These are phyloP conservation scores for Sporothrix euskadiensis DNA, from an alignment of 2,329 filamentous ascomycete species.

Conservation along the genomic window DNA sequence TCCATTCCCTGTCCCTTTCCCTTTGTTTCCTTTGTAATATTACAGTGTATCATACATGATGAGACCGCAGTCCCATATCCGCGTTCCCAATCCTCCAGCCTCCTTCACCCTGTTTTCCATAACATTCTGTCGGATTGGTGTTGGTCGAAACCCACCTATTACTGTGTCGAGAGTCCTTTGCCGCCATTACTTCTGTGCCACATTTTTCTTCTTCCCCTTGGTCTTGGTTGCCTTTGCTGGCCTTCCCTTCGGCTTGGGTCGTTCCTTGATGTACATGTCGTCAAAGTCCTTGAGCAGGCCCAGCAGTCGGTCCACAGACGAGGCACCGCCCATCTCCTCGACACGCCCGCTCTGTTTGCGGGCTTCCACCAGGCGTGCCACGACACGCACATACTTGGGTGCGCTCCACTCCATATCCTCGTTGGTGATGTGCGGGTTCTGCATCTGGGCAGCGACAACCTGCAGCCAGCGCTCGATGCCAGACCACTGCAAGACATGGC, in stretches of 20 bases:
- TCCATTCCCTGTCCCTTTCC: neutral
- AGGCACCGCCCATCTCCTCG: slow-evolving; percentile 32
- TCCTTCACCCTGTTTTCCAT: neutral
- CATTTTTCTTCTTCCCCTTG: neutral
- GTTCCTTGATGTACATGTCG: slow-evolving; percentile 27
- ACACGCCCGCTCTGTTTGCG: slow-evolving; percentile 31
- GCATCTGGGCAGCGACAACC: slow-evolving; percentile 37
- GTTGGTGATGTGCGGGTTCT: slow-evolving; percentile 38
- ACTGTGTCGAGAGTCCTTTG: no score
- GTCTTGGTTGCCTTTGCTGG: neutral
- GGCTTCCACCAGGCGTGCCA: slow-evolving; percentile 31
- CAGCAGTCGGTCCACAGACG: slow-evolving; percentile 30
- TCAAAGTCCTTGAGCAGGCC: slow-evolving; percentile 30
- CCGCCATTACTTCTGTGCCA: neutral
- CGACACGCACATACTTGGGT: slow-evolving; percentile 34
- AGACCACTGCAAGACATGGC: slow-evolving; percentile 42
- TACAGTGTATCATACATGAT: neutral
- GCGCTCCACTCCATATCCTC: slow-evolving; percentile 38
- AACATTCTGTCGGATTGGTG: neutral
- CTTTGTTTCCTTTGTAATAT: neutral
- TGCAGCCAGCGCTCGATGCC: slow-evolving; percentile 39
- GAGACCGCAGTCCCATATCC: neutral
- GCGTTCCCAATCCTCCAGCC: neutral
- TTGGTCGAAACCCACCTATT: neutral
- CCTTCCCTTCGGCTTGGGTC: neutral